These are phyloP conservation scores for Patellaria atrata DNA, from an alignment of 495 filamentous ascomycete genomes.

Conservation along the genomic window DNA sequence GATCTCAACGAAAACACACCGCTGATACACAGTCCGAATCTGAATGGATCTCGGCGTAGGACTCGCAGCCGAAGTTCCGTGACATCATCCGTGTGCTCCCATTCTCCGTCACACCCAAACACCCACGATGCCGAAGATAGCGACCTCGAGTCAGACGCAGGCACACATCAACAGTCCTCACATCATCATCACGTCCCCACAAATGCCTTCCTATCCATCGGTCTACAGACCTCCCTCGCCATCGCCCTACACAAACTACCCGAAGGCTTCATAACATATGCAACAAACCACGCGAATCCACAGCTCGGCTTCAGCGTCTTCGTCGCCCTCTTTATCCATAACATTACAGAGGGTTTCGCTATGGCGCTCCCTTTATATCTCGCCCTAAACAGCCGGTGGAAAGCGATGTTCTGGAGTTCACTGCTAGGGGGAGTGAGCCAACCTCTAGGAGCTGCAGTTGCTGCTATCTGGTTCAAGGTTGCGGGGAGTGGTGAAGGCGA, in stretches of 20 bases:
- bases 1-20: conserved; percentile 18
- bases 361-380: conserved; percentile 86
- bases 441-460: conserved; percentile 70
- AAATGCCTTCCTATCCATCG: conserved; percentile 86
- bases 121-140: background rate
- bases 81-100: conserved; percentile 2
- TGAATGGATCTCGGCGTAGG: conserved; percentile 4
- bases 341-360: conserved; percentile 92
- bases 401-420: conserved; percentile 72
- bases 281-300: conserved; percentile 91
- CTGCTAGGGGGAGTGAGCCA: conserved; percentile 77
- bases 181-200: conserved; percentile 96
- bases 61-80: background rate
- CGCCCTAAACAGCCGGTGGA: conserved; percentile 56
- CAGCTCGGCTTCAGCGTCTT: conserved; percentile 80
- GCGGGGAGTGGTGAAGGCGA: conserved; percentile 28
- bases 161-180: conserved; percentile 15
- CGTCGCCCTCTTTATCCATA: conserved; percentile 91
- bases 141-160: background rate
- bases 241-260: conserved; percentile 95
- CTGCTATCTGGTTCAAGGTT: conserved; percentile 63
- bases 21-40: conserved; percentile 9
- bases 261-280: conserved; percentile 97
- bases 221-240: conserved; percentile 82
- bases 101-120: conserved; percentile 3